Evolutionary conservation across 2,329 filamentous ascomycete genomes (phyloP).

Genomic region (Aureobasidium melanogenum): DNA sequence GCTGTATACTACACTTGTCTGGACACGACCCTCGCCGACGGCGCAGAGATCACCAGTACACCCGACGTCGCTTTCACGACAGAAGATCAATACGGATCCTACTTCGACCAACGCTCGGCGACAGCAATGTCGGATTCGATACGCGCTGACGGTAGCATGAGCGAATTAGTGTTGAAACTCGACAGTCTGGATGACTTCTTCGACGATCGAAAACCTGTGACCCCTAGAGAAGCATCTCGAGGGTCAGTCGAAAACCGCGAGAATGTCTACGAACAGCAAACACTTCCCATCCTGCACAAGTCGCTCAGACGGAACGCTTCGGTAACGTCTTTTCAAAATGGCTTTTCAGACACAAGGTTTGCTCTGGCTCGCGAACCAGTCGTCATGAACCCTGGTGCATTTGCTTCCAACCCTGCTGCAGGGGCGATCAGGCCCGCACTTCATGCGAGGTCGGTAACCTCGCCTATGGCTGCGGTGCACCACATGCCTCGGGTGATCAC

Average conservation of each 20-base stretch:
- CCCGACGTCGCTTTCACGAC: conserved; percentile 78
- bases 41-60: conserved; percentile 56
- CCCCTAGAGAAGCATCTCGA: conserved; percentile 11
- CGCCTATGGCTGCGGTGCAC: conserved; percentile 41
- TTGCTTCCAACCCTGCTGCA: conserved; percentile 29
- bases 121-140: conserved; percentile 84
- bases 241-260: conserved; percentile 53
- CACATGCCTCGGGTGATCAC: conserved; percentile 38
- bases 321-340: conserved; percentile 73
- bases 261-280: conserved; percentile 85
- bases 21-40: conserved; percentile 25
- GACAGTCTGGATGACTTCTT: conserved; percentile 50
- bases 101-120: conserved; percentile 66
- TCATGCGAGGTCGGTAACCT: conserved; percentile 77
- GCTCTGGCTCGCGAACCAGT: conserved; percentile 40
- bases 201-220: conserved; percentile 33
- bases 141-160: conserved; percentile 59
- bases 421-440: conserved; percentile 53
- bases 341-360: conserved; percentile 64
- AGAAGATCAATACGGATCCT: conserved; percentile 72
- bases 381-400: conserved; percentile 50
- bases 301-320: conserved; percentile 65
- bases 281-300: conserved; percentile 79
- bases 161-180: conserved; percentile 63
- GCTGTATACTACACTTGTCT: conserved; percentile 93